Conservation (phyloP, 257 asterid species). For the Knoxia roxburghii region DNA sequence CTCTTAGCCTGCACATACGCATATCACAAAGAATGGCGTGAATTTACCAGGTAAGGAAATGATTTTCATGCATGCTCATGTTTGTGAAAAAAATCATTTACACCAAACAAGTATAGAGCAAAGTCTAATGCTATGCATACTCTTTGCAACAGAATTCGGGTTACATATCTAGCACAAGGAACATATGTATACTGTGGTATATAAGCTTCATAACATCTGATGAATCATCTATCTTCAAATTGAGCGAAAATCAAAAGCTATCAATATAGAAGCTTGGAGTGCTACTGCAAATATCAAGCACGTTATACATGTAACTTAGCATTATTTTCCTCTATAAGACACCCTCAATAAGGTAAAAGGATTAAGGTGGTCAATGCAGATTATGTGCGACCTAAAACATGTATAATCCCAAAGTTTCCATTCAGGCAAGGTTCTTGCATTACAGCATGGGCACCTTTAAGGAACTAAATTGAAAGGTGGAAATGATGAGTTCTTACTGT, state of each 20-base stretch:
- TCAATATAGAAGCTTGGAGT: not conserved
- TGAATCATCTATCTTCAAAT: not conserved
- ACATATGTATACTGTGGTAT: not conserved
- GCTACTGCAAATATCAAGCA: not conserved
- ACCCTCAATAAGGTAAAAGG: not conserved
- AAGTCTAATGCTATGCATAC: not conserved
- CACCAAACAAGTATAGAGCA: not conserved
- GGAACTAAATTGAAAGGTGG: not conserved
- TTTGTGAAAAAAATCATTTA: not conserved
- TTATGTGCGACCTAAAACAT: slow-evolving; percentile 1
- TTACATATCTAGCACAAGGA: not conserved
- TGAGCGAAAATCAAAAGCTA: not conserved
- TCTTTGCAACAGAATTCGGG: not conserved
- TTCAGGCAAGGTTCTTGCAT: not conserved
- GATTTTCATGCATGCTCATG: not conserved
- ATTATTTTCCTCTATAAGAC: not conserved
- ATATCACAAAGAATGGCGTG: not conserved
- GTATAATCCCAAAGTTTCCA: not conserved
- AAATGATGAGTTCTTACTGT: not conserved
- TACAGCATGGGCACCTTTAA: not conserved
- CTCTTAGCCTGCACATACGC: slow-evolving; percentile 3
- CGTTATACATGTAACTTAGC: not conserved
- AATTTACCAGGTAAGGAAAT: not conserved
- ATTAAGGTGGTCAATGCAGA: not conserved
- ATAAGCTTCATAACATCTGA: not conserved